Conservation (phyloP, 495 filamentous ascomycete species). For the Letharia columbiana region DNA sequence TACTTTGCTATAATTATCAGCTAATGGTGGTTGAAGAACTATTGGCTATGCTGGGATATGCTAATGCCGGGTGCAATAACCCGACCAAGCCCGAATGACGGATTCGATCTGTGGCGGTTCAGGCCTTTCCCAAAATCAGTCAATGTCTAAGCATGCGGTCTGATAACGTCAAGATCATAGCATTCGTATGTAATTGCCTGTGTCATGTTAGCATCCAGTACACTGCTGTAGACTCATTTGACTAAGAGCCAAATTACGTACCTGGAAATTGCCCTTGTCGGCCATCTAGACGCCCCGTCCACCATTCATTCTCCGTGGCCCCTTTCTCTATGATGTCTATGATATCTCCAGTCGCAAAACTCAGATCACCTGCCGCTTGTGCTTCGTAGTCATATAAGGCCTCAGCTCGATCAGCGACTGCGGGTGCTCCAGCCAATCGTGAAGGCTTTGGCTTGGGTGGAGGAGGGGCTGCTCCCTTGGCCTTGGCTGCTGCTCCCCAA, state of each 20-base stretch:
- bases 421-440: conserved; percentile 54
- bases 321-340: conserved; percentile 83
- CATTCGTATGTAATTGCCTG: conserved; percentile 23
- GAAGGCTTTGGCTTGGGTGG: conserved; percentile 87
- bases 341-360: conserved; percentile 79
- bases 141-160: background rate
- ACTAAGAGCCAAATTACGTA: conserved; percentile 36
- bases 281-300: conserved; percentile 70
- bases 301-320: conserved; percentile 92
- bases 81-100: background rate
- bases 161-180: conserved; percentile 9
- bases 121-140: background rate
- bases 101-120: background rate
- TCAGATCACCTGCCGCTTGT: conserved; percentile 88
- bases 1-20: background rate
- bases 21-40: background rate
- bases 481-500: conserved; percentile 57
- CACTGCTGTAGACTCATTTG: background rate
- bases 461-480: conserved; percentile 76
- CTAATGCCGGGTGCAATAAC: background rate
- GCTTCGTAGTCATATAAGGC: conserved; percentile 94
- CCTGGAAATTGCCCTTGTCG: conserved; percentile 90
- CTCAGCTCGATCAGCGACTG: conserved; percentile 59
- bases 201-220: background rate
- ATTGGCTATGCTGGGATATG: background rate